phyloP scores from a whole-genome alignment of 2,329 filamentous ascomycete genomes.

The Diaporthe velutina region DNA sequence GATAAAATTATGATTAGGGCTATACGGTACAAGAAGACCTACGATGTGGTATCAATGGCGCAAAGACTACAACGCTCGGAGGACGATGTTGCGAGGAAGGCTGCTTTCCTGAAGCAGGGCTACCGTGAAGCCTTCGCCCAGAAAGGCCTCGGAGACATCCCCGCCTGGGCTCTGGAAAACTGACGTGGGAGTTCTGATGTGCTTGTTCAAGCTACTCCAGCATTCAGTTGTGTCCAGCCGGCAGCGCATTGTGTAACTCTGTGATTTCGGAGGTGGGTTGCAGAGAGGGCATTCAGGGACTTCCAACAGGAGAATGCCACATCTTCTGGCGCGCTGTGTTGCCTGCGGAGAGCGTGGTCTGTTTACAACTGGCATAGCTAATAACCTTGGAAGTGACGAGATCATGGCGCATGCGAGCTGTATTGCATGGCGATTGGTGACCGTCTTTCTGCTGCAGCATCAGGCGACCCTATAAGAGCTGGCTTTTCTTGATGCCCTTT shows the following conservation, averaged over 20 bases:
- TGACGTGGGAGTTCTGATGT: background rate
- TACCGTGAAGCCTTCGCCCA: slow-evolving; percentile 20
- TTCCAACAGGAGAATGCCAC: slow-evolving; percentile 31
- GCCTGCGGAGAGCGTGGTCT: background rate
- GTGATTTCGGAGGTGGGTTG: background rate
- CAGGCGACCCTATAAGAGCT: background rate
- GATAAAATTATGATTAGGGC: slow-evolving; percentile 7
- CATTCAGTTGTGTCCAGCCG: background rate
- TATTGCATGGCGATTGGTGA: background rate
- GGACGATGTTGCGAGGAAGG: slow-evolving; percentile 33
- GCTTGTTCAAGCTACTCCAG: background rate
- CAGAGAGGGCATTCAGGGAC: background rate
- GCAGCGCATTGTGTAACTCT: background rate
- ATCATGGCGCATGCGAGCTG: no score
- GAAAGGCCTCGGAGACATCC: slow-evolving; percentile 27
- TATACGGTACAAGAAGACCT: slow-evolving; percentile 6
- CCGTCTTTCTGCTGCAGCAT: background rate
- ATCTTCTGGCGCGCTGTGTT: background rate
- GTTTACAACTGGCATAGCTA: background rate
- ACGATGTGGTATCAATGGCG: slow-evolving; percentile 31
- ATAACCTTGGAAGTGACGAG: background rate
- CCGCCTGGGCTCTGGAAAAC: slow-evolving; percentile 21
- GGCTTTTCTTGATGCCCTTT: background rate
- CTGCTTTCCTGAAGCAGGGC: slow-evolving; percentile 12
- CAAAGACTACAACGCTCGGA: slow-evolving; percentile 8